phyloP scores from a whole-genome alignment of 306 rosid species.

The Citrullus amarus region DNA sequence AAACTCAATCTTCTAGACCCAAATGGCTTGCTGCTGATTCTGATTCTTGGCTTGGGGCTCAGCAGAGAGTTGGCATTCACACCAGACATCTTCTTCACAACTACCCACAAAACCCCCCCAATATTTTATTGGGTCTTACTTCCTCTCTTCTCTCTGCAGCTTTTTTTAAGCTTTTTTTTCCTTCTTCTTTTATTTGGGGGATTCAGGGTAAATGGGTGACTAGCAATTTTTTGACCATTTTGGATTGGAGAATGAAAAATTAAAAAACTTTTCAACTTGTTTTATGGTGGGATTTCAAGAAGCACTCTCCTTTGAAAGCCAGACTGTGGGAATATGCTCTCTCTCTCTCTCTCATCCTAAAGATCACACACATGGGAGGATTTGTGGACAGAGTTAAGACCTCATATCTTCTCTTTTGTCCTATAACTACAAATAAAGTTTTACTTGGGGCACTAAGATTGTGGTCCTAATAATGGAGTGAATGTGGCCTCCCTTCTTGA shows the following conservation, averaged over 20 bases:
- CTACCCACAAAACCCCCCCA: slow-evolving; percentile 41
- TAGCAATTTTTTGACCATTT: not conserved
- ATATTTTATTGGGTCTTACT: not conserved
- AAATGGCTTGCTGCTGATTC: not conserved
- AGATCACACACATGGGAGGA: not conserved
- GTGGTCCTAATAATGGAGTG: not conserved
- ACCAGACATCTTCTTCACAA: slow-evolving; percentile 27
- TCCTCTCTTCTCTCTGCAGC: not conserved
- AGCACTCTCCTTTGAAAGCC: not conserved
- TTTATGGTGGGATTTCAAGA: not conserved
- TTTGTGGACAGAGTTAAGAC: slow-evolving; percentile 5
- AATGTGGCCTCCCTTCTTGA: not conserved
- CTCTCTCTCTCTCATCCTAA: not conserved
- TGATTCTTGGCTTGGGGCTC: slow-evolving; percentile 21
- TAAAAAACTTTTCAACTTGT: not conserved
- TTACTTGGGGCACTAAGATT: not conserved
- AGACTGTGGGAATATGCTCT: not conserved
- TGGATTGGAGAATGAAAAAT: not conserved
- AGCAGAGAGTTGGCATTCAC: slow-evolving; percentile 36
- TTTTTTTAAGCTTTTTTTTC: too few species aligned
- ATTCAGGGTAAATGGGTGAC: slow-evolving; percentile 3
- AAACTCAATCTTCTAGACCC: slow-evolving; percentile 33
- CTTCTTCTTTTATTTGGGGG: not conserved
- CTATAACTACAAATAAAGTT: not conserved
- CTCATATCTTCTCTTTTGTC: not conserved